Conservation (phyloP, 768 basidiomycete species). For the Gymnopilus junonius region DNA sequence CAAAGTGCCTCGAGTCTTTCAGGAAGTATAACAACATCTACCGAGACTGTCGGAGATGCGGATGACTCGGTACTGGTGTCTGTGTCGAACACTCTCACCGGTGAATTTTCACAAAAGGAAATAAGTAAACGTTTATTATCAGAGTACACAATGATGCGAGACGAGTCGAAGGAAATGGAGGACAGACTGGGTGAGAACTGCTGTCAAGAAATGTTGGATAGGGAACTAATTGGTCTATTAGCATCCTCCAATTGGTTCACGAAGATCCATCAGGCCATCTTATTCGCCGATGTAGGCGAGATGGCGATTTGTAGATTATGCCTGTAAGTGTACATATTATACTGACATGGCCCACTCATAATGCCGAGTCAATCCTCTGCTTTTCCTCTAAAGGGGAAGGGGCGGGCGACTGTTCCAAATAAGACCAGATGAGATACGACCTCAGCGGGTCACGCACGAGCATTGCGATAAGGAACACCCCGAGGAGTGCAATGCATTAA, state of each 20-base stretch:
- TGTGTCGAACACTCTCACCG: too few relatives aligned
- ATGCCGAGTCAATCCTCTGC: not conserved
- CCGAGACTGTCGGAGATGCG: too few relatives aligned
- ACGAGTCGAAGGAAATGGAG: too few relatives aligned
- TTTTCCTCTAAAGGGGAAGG: not conserved
- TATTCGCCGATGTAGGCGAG: not conserved
- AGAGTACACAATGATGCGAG: too few relatives aligned
- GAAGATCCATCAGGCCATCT: not conserved
- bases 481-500: not conserved
- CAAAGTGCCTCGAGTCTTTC: too few relatives aligned
- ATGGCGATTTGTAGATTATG: constrained; percentile 8
- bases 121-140: too few relatives aligned
- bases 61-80: too few relatives aligned
- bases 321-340: not conserved
- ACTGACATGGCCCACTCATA: not conserved
- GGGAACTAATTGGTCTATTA: not conserved
- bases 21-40: too few relatives aligned
- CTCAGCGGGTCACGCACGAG: not conserved
- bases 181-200: too few relatives aligned
- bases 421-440: not conserved
- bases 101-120: too few relatives aligned
- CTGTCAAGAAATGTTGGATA: too few relatives aligned
- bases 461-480: constrained; percentile 13
- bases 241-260: not conserved
- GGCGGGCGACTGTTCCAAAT: not conserved